Evolutionary conservation across 441 rosid genomes (phyloP).

Genomic region (Erysimum cheiri): DNA sequence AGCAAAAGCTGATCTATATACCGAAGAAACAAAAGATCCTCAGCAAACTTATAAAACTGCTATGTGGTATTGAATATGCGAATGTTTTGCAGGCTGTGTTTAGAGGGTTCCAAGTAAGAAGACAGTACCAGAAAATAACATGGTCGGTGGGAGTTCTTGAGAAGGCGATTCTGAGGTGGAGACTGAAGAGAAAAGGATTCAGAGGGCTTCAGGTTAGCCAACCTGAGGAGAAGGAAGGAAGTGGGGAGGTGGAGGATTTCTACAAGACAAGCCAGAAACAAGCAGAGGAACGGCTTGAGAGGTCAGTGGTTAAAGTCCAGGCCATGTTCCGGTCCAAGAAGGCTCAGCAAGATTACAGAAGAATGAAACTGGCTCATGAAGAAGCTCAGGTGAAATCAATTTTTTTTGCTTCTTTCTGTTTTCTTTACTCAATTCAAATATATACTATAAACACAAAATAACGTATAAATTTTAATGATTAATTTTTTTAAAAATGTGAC

Average conservation of each 20-base stretch:
- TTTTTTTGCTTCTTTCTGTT: slow-evolving; percentile 5
- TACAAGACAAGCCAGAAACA: slow-evolving; percentile 79
- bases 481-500: neutral
- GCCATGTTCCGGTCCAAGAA: slow-evolving; percentile 98
- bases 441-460: no score
- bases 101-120: slow-evolving; percentile 85
- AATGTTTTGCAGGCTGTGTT: slow-evolving; percentile 73
- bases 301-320: slow-evolving; percentile 85
- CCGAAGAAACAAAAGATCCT: neutral
- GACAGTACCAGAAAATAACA: slow-evolving; percentile 76
- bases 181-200: slow-evolving; percentile 86
- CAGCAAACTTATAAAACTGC: neutral
- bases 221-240: slow-evolving; percentile 41
- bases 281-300: slow-evolving; percentile 91
- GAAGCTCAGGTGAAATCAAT: slow-evolving; percentile 66
- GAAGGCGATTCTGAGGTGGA: slow-evolving; percentile 96
- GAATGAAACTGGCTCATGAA: slow-evolving; percentile 75
- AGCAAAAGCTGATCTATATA: slow-evolving; percentile 26
- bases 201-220: slow-evolving; percentile 73
- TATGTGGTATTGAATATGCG: neutral
- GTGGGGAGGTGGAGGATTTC: slow-evolving; percentile 74
- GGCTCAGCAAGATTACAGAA: slow-evolving; percentile 87
- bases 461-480: neutral
- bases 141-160: slow-evolving; percentile 98
- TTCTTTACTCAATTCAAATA: neutral